Evolutionary conservation across 371 early-diverging fungal species (phyloP), one percentile per base, ranked within the genome.

Genomic region (Lichtheimia ornata): DNA sequence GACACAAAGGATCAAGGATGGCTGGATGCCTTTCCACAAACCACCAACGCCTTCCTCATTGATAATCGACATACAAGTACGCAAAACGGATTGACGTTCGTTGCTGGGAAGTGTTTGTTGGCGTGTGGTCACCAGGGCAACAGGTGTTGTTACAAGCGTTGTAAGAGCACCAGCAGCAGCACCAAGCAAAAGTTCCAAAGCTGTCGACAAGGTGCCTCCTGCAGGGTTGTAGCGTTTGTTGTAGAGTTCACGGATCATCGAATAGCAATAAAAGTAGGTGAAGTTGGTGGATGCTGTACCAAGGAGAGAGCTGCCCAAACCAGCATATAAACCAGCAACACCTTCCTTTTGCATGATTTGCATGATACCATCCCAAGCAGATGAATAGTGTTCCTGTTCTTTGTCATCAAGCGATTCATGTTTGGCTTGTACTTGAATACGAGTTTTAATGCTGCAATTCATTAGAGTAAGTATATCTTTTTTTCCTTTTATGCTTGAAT

Each of bases 221-320:
- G 50, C 40, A 4, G 71, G 70, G 25, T 74, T 71, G 53, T 57
- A 59, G 18, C 66, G 69, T 56, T 73, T 70, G 64, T 83, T 80
- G 66, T 88, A 86, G 2, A 69, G 62, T 17, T 81, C 70, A 63
- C 95, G 90, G 57, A 96, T 74, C 25, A 86, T 77, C 41, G 90
- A 88, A 79, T 96, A 96, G 66, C 92, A 94, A 82, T 95, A 97
- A 73, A 97, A 97, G 71, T 97, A 97, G 24, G 94, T 91, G 69
- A 97, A 97, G 58, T 91, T 92, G 68, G 91, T 93, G 50, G 90
- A 87, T 22, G 88, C 90, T 14, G 95, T 96, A 57, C 95, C 96
- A 49, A 94, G 73, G 56, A 97, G 76, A 28, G 94, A 95, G 17
- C 93, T 86, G 9, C 87, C 87, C 3, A 98, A 82, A 24, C 98